These are phyloP conservation scores for Coniochaeta prunicola DNA, from an alignment of 2,329 filamentous ascomycete genomes.

Conservation along the genomic window DNA sequence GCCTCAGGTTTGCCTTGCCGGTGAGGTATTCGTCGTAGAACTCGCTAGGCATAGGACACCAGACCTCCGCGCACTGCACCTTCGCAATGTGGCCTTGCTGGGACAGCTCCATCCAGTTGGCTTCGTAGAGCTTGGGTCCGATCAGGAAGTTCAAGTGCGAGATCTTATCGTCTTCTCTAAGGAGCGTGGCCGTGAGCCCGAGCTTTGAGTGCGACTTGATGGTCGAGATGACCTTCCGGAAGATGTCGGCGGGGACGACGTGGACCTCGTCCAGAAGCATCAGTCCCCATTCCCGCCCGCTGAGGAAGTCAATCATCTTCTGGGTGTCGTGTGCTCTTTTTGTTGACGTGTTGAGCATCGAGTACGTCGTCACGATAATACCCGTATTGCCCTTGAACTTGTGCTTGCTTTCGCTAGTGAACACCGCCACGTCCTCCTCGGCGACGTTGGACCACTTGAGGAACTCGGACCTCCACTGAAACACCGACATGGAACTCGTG, in stretches of 20 bases:
- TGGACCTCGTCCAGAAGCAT: constrained; percentile 98
- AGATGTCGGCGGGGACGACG: constrained; percentile 94
- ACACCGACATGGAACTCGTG: constrained; percentile 95
- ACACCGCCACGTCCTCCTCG: constrained; percentile 86
- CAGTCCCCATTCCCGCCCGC: constrained; percentile 85
- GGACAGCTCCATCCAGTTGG: constrained; percentile 98
- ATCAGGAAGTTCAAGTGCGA: constrained; percentile 96
- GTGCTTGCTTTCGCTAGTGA: constrained; percentile 86
- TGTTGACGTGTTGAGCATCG: constrained; percentile 88
- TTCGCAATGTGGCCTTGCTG: constrained; percentile 95
- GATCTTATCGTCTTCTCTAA: constrained; percentile 98
- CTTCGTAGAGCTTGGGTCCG: constrained; percentile 94
- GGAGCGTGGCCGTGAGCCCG: constrained; percentile 84
- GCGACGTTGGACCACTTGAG: constrained; percentile 96
- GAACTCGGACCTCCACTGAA: constrained; percentile 95
- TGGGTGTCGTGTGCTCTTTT: constrained; percentile 86
- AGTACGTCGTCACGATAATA: constrained; percentile 96
- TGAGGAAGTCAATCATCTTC: constrained; percentile 96
- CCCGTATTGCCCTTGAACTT: constrained; percentile 82
- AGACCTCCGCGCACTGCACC: constrained; percentile 96
- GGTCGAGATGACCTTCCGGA: constrained; percentile 83
- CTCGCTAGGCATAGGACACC: constrained; percentile 98
- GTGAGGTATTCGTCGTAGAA: constrained; percentile 93
- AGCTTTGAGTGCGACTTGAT: constrained; percentile 96
- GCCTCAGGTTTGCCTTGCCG: constrained; percentile 41